Percentiles rank a stretch among this genome's conserved stretches.
phyloP scores from a whole-genome alignment of 768 basidiomycete species.

The Gymnopilus junonius region DNA sequence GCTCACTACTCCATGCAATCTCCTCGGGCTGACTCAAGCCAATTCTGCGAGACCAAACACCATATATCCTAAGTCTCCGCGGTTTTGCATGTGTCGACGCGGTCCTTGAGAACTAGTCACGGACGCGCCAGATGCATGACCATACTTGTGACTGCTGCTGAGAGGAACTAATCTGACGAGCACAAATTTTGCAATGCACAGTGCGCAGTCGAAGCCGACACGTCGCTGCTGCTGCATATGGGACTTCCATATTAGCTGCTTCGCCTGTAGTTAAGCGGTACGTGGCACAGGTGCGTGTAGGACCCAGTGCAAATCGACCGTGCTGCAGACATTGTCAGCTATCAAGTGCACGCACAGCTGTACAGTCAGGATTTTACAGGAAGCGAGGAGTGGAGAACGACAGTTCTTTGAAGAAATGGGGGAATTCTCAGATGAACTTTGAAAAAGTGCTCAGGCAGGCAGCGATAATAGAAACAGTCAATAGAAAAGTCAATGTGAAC shows the following conservation, averaged over 20 bases:
- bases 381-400: neutral
- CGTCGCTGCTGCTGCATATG: neutral
- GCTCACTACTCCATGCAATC: neutral
- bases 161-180: neutral
- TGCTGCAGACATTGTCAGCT: neutral
- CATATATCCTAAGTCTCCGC: neutral
- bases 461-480: neutral
- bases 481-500: neutral
- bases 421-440: neutral
- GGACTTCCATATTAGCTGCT: neutral
- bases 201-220: conserved; percentile 8
- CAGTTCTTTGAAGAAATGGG: neutral
- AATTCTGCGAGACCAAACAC: neutral
- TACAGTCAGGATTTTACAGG: neutral
- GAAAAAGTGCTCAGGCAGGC: neutral
- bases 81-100: neutral
- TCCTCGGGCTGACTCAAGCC: neutral
- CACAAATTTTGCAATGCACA: conserved; percentile 1
- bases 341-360: neutral
- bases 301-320: neutral
- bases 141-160: neutral
- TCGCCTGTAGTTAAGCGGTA: neutral
- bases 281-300: neutral
- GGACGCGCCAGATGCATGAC: neutral
- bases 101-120: neutral